Evolutionary conservation across 73 alveolate genomes (phyloP), one percentile per base, ranked within the genome.

Genomic region (Diophrys appendiculata): DNA sequence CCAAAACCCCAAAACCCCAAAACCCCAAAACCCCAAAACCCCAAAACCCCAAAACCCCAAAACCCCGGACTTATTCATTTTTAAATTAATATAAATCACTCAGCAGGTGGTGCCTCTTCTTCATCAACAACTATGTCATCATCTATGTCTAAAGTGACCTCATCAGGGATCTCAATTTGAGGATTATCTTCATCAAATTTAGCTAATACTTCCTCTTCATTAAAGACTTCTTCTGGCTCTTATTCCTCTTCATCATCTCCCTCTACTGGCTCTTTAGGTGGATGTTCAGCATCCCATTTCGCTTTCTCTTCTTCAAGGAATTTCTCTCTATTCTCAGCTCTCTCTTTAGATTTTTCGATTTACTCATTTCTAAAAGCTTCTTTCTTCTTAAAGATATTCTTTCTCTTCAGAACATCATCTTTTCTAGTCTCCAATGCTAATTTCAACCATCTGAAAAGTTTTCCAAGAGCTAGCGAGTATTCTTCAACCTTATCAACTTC

Each of bases 121-220:
- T 68, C 67, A 1, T 25, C 84, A 71, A 92, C 81, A 55, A 80
- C 87, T 78, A 77, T 88, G 83, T 92, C 98, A 77, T 92, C 86
- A 75, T 92, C 98, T 18, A 81, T 84, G 69, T 92, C 98, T 65
- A 83, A 88, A 30, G 82, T 90, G 5, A 89, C 85, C 76, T 81
- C 94, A 54, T 70, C 94, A 77, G 88, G 94, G 81, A 82, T 90
- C 83, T 72, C 82, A 73, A 83, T 83, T 81, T 71, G 91, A 60
- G 87, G 97, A 91, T 80, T 94, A 81, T 92, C 96, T 82, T 65
- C 78, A 71, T 80, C 84, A 96, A 81, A 88, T 69, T 82, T 72
- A 29, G 84, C 84, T 78, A 30, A 72, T 72, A 75, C 82, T 85
- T 89, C 87, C 13, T 79, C 86, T 81, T 85, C 91, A 84, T 92